Evolutionary conservation across 176 grass and related monocot genomes (phyloP).

Genomic region (sorghum (Sorghum bicolor)): Sorghum_bicolor_NCBIv3 NC_012870.2:12697501-12698000

Average conservation of each 20-base stretch:
- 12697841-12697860: not conserved
- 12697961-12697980: slow-evolving; percentile 9
- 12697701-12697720: not conserved
- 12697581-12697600: not conserved
- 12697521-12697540: not conserved
- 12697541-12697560: not conserved
- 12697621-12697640: not conserved
- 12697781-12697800: not conserved
- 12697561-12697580: not conserved
- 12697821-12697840: not conserved
- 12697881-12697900: not conserved
- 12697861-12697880: not conserved
- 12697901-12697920: not conserved
- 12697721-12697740: not conserved
- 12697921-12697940: not conserved
- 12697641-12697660: not conserved
- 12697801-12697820: not conserved
- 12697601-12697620: not conserved
- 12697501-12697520: not conserved
- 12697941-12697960: not conserved
- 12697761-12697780: not conserved
- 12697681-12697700: not conserved
- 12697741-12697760: not conserved
- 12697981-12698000: slow-evolving; percentile 17
- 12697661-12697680: not conserved